phyloP scores from a whole-genome alignment of 257 asterid genomes.

The Jacaranda mimosifolia region DNA sequence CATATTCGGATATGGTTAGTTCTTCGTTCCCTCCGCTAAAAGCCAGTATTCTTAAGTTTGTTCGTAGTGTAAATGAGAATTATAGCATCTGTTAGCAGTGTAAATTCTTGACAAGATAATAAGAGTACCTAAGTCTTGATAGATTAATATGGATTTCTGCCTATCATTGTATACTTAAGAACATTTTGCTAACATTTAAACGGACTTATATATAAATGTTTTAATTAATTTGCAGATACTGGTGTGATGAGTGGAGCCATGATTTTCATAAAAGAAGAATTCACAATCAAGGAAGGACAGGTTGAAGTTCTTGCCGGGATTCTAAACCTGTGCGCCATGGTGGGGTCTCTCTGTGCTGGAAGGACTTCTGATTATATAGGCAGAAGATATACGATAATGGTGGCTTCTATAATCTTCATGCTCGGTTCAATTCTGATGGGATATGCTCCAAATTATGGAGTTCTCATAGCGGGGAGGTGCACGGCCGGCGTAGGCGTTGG shows the following conservation, averaged over 20 bases:
- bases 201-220: too few species aligned
- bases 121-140: too few species aligned
- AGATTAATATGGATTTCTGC: too few species aligned
- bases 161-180: too few species aligned
- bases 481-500: conserved; percentile 83
- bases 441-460: conserved; percentile 59
- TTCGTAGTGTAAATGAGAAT: too few species aligned
- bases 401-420: conserved; percentile 69
- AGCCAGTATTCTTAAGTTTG: too few species aligned
- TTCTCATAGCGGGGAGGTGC: conserved; percentile 64
- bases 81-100: too few species aligned
- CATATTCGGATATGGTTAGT: conserved; percentile 76
- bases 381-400: conserved; percentile 61
- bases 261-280: conserved; percentile 76
- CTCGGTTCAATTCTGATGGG: conserved; percentile 78
- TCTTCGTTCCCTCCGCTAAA: not conserved
- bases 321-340: conserved; percentile 68
- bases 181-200: too few species aligned
- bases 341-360: conserved; percentile 77
- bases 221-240: conserved; percentile 54
- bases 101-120: too few species aligned
- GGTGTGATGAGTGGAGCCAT: conserved; percentile 93
- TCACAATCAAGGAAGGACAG: conserved; percentile 55
- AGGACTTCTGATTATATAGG: conserved; percentile 75
- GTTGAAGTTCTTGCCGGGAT: conserved; percentile 74